Evolutionary conservation across 2,329 filamentous ascomycete species (phyloP), one percentile per base, ranked within the genome.

Genomic region (Cryphonectria japonica): DNA sequence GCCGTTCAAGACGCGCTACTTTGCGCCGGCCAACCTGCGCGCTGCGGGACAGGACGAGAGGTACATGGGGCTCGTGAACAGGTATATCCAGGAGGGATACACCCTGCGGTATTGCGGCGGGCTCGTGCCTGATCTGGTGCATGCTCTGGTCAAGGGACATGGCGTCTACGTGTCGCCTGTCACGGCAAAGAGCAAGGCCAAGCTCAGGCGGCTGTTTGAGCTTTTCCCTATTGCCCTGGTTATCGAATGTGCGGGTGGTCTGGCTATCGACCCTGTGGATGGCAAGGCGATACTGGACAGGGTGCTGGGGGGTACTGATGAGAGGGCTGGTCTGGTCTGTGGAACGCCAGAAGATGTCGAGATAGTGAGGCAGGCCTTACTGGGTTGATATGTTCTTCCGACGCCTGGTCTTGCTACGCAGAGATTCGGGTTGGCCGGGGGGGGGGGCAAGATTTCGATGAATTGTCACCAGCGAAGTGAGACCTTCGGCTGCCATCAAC

Each of bases 11-110:
- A 86, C 86, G 37, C 82, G 85, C 0, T 91, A 90, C 76, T 91
- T 91, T 74, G 87, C 89, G 0, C 89, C 89, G 0, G 88, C 88
- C 5, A 91, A 91, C 74, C 78, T 90, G 68, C 86, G 89, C 13
- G 83, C 86, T 0, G 88, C 88, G 0, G 84, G 85, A 0, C 85
- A 89, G 26, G 80, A 85, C 61, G 75, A 78, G 7, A 74, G 74
- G 39, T 91, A 91, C 77, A 81, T 83, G 77, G 70, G 66, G 0
- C 81, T 91, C 0, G 79, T 91, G 5, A 78, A 79, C 34, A 77
- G 80, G 6, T 90, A 84, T 71, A 84, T 91, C 9, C 63, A 72
- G n/a, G 77, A 84, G 57, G 83, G 83, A 74, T 91, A 89, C 76
- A 90, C 88, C 0, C 80, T 91, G 52, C 81, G 89, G 2, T 91